Conservation (phyloP, 2,329 filamentous ascomycete genomes). For the Aotearoamyces nothofagi region DNA sequence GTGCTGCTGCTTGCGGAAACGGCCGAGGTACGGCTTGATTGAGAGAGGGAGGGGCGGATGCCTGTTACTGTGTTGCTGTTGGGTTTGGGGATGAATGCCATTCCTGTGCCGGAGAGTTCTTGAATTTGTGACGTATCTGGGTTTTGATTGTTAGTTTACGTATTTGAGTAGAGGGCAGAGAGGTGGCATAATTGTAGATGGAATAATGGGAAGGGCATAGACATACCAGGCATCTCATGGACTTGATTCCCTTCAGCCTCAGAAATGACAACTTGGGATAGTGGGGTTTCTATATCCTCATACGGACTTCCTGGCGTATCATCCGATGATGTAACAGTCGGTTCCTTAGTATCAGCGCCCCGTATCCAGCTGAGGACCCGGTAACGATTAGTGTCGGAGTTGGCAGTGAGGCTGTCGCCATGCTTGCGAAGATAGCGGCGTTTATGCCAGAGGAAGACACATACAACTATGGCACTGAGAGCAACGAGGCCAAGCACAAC, state of each 20-base stretch:
- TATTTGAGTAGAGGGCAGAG: no score
- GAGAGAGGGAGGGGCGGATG: neutral
- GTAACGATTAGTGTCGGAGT: conserved; percentile 9
- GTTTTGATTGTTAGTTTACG: no score
- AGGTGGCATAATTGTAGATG: neutral
- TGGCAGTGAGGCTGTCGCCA: conserved; percentile 11
- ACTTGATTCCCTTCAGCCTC: conserved; percentile 16
- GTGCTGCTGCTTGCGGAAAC: conserved; percentile 4
- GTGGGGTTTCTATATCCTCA: conserved; percentile 6
- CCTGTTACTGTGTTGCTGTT: neutral
- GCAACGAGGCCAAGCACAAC: conserved; percentile 44
- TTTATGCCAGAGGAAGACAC: conserved; percentile 36
- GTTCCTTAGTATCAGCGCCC: conserved; percentile 13
- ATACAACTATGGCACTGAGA: conserved; percentile 33
- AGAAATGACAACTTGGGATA: conserved; percentile 4
- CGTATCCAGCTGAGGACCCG: conserved; percentile 15
- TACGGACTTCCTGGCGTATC: conserved; percentile 8
- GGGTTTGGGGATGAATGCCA: neutral
- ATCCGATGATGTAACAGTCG: conserved; percentile 16
- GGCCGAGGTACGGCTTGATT: neutral
- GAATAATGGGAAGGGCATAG: conserved; percentile 4
- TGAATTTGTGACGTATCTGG: conserved; percentile 1
- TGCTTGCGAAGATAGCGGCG: conserved; percentile 14
- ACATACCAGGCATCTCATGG: conserved; percentile 20
- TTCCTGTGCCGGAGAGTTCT: conserved; percentile 5